Conservation (phyloP, 257 asterid species). For the Capsicum rhomboideum region DNA sequence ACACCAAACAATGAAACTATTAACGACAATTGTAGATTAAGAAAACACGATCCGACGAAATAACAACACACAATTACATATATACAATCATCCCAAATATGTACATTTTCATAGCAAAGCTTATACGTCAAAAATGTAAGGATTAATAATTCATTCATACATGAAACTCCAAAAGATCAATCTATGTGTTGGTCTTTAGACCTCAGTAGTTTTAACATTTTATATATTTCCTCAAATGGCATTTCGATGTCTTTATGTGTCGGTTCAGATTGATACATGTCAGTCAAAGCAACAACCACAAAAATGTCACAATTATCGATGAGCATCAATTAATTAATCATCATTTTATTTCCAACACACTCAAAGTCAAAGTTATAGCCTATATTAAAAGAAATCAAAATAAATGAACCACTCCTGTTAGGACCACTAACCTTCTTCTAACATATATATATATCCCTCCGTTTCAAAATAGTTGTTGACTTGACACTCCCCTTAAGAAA, state of each 20-base stretch:
- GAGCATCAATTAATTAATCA: not conserved
- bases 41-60: not conserved
- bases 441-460: no score
- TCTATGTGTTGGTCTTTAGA: slow-evolving; percentile 38
- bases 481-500: no score
- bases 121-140: not conserved
- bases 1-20: not conserved
- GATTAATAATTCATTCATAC: not conserved
- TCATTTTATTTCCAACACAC: not conserved
- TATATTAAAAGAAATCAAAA: not conserved
- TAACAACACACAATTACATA: no score
- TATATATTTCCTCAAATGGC: not conserved
- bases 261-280: slow-evolving; percentile 43
- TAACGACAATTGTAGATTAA: not conserved
- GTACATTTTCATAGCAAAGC: not conserved
- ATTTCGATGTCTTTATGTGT: slow-evolving; percentile 18
- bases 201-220: not conserved
- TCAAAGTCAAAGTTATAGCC: not conserved
- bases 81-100: not conserved
- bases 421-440: no score
- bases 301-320: slow-evolving; percentile 26
- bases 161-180: slow-evolving; percentile 45
- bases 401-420: no score
- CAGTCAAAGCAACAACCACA: slow-evolving; percentile 46
- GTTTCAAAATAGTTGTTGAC: no score